These are phyloP conservation scores for Rhizopogon parksii DNA, from an alignment of 1,284 basidiomycete genomes.

Conservation along the genomic window DNA sequence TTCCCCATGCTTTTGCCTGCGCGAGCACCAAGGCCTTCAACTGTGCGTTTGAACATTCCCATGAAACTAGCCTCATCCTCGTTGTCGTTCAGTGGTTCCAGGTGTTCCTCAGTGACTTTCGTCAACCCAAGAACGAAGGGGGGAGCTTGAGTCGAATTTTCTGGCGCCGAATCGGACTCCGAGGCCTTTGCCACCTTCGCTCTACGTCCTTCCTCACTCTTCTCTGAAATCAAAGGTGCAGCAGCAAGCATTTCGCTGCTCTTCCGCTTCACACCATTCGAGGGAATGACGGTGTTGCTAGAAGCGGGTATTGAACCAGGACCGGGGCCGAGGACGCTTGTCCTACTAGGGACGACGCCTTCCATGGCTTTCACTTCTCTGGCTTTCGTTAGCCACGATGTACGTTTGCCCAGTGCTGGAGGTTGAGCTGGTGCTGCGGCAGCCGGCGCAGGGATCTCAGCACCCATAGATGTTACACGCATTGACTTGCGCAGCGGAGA, in stretches of 20 bases:
- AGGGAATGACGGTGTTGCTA: constrained; percentile 9
- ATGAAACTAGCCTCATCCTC: constrained; percentile 44
- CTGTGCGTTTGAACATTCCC: constrained; percentile 58
- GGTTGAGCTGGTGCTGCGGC: constrained; percentile 37
- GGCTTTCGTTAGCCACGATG: constrained; percentile 72
- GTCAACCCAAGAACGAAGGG: neutral
- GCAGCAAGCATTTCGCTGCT: constrained; percentile 47
- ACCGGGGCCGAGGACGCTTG: constrained; percentile 19
- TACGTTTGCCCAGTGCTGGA: constrained; percentile 48
- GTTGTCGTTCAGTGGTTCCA: constrained; percentile 13
- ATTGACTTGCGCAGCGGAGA: constrained; percentile 64
- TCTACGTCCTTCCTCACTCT: constrained; percentile 36
- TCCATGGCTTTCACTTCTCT: constrained; percentile 70
- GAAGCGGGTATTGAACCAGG: constrained; percentile 7
- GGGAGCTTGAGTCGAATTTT: constrained; percentile 16
- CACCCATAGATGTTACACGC: constrained; percentile 34
- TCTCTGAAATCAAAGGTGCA: constrained; percentile 11
- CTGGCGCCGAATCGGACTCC: constrained; percentile 30
- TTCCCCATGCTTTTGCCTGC: constrained; percentile 55
- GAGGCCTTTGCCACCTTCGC: constrained; percentile 43
- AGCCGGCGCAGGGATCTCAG: constrained; percentile 23
- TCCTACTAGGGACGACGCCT: constrained; percentile 36
- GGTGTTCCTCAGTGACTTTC: constrained; percentile 12
- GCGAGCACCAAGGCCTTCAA: constrained; percentile 59
- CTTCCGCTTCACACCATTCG: constrained; percentile 51